Percentiles rank a stretch among this genome's conserved stretches.
Conservation (phyloP, 1,284 basidiomycete species). For the Earliella scabrosa region DNA sequence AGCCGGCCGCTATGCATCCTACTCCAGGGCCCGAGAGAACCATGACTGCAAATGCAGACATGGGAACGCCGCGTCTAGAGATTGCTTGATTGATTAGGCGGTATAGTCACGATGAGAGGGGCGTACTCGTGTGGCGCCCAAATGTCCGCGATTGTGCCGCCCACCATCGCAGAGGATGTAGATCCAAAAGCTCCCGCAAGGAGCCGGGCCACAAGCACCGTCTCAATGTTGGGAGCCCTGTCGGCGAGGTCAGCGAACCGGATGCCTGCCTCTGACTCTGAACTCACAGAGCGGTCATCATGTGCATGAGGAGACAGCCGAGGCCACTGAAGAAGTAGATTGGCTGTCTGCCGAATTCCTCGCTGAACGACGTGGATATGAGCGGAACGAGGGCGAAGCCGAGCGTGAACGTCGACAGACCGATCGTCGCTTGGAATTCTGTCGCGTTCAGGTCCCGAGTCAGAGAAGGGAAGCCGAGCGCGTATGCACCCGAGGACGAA, state of each 20-base stretch:
- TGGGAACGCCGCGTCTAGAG: constrained; percentile 70
- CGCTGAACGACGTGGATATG: constrained; percentile 74
- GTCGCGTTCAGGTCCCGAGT: constrained; percentile 64
- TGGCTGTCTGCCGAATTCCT: constrained; percentile 77
- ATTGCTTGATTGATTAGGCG: not conserved
- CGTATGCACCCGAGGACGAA: constrained; percentile 57
- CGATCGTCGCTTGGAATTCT: constrained; percentile 61
- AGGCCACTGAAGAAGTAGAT: constrained; percentile 64
- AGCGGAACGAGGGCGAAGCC: constrained; percentile 77
- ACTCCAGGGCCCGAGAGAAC: constrained; percentile 65
- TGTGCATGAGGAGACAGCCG: constrained; percentile 62
- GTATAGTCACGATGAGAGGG: not conserved
- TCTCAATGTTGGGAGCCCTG: constrained; percentile 70
- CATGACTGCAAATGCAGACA: constrained; percentile 67
- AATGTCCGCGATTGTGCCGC: constrained; percentile 78
- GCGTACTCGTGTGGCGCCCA: constrained; percentile 62
- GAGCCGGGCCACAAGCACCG: constrained; percentile 70
- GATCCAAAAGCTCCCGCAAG: constrained; percentile 72
- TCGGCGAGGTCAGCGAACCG: not conserved
- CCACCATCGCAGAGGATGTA: constrained; percentile 77
- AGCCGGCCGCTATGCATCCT: constrained; percentile 70
- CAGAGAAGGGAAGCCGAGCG: constrained; percentile 65
- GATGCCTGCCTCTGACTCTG: not conserved
- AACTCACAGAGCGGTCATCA: constrained; percentile 66
- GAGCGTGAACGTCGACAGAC: constrained; percentile 62